Conservation (phyloP, 306 rosid genomes). For the Glycine tomentella region DNA sequence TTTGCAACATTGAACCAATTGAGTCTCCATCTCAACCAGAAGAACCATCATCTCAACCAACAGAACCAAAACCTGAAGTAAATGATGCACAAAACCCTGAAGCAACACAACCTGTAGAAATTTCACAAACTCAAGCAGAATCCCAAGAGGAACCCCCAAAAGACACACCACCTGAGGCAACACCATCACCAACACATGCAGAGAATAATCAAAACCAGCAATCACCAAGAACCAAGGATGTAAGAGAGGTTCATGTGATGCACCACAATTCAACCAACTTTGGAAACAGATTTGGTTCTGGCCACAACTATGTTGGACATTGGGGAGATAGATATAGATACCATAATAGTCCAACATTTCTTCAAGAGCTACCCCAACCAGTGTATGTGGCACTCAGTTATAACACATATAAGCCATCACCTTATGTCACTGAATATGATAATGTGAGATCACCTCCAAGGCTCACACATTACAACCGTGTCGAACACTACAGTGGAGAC, state of each 20-base stretch:
- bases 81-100: conserved; percentile 43
- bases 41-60: conserved; percentile 6
- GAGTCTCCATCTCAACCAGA: conserved; percentile 44
- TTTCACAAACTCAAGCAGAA: conserved; percentile 38
- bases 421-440: conserved; percentile 68
- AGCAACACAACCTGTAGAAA: conserved; percentile 38
- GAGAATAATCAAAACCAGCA: conserved; percentile 51
- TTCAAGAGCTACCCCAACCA: conserved; percentile 49
- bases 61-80: conserved; percentile 39
- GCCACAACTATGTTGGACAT: conserved; percentile 49
- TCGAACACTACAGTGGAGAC: conserved; percentile 56
- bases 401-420: conserved; percentile 66
- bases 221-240: conserved; percentile 51
- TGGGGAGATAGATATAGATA: conserved; percentile 40
- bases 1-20: conserved; percentile 59
- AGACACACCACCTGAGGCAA: conserved; percentile 46
- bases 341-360: conserved; percentile 51
- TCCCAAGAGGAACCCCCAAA: conserved; percentile 48
- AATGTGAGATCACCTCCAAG: conserved; percentile 59
- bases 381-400: conserved; percentile 68
- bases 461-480: conserved; percentile 48
- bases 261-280: conserved; percentile 54
- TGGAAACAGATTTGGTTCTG: conserved; percentile 54
- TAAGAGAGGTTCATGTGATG: conserved; percentile 56
- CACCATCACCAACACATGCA: conserved; percentile 45